Percentiles rank a stretch among this genome's conserved stretches.
These are phyloP conservation scores for Aspergillus sp. DNA, from an alignment of 2,329 filamentous ascomycete species.

Conservation along the genomic window DNA sequence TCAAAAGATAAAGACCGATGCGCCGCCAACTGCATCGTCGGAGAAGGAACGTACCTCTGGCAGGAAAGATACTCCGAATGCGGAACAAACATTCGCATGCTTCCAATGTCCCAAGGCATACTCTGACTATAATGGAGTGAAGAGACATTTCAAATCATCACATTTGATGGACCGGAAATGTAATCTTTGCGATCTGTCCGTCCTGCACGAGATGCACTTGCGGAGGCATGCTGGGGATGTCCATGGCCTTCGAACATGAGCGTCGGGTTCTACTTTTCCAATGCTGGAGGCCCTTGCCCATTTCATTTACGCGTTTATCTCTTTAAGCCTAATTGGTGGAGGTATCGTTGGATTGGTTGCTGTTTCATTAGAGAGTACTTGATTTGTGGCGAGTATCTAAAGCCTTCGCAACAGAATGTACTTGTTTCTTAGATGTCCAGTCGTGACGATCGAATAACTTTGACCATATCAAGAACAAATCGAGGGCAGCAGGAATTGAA, in stretches of 20 bases:
- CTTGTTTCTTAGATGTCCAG: too few species aligned
- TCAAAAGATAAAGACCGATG: not conserved
- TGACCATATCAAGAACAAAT: too few species aligned
- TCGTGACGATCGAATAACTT: too few species aligned
- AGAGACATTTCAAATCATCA: slow-evolving; percentile 20
- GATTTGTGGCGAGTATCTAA: too few species aligned
- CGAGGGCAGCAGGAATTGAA: too few species aligned
- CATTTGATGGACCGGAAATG: slow-evolving; percentile 19
- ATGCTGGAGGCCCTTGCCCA: not conserved
- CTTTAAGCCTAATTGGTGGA: not conserved
- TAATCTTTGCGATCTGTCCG: slow-evolving; percentile 20
- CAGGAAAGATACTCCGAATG: slow-evolving; percentile 7
- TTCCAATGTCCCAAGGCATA: slow-evolving; percentile 23
- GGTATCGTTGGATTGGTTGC: too few species aligned
- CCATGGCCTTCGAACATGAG: slow-evolving; percentile 17
- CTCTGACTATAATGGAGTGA: slow-evolving; percentile 20
- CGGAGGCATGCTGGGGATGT: slow-evolving; percentile 11
- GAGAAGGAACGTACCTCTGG: slow-evolving; percentile 9
- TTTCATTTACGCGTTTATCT: not conserved
- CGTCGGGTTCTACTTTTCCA: not conserved
- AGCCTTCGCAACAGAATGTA: too few species aligned
- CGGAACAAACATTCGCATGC: slow-evolving; percentile 10
- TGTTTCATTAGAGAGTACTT: too few species aligned
- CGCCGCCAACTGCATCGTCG: not conserved
- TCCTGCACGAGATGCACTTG: slow-evolving; percentile 20